Conservation (phyloP, 1,284 basidiomycete species). For the Leccinum glutinopallens region DNA sequence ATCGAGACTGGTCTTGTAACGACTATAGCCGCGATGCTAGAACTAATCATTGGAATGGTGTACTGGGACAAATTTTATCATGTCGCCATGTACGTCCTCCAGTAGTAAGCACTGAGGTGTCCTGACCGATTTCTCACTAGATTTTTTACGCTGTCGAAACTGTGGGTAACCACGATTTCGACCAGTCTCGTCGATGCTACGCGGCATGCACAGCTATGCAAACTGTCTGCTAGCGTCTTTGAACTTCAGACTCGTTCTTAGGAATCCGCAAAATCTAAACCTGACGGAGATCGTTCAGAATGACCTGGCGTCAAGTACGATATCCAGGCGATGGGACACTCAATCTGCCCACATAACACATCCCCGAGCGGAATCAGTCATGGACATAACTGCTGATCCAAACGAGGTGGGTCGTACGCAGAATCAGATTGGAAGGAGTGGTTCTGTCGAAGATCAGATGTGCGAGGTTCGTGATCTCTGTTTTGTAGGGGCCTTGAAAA, state of each 20-base stretch:
- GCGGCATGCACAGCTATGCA: not conserved
- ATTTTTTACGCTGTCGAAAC: constrained; percentile 20
- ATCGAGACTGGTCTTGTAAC: not conserved
- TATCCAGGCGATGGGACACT: not conserved
- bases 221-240: not conserved
- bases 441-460: too few relatives aligned
- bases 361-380: not conserved
- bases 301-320: not conserved
- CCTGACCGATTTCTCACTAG: not conserved
- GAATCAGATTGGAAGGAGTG: too few relatives aligned
- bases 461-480: too few relatives aligned
- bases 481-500: too few relatives aligned
- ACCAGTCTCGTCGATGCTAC: not conserved
- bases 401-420: not conserved
- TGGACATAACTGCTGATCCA: not conserved
- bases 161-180: constrained; percentile 4
- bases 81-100: constrained; percentile 11
- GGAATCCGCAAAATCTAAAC: not conserved
- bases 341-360: not conserved
- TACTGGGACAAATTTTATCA: constrained; percentile 8
- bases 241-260: not conserved
- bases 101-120: not conserved
- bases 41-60: not conserved
- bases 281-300: not conserved
- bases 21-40: not conserved